Conservation (phyloP, 2,329 filamentous ascomycete genomes). For the Epichloe sylvatica region DNA sequence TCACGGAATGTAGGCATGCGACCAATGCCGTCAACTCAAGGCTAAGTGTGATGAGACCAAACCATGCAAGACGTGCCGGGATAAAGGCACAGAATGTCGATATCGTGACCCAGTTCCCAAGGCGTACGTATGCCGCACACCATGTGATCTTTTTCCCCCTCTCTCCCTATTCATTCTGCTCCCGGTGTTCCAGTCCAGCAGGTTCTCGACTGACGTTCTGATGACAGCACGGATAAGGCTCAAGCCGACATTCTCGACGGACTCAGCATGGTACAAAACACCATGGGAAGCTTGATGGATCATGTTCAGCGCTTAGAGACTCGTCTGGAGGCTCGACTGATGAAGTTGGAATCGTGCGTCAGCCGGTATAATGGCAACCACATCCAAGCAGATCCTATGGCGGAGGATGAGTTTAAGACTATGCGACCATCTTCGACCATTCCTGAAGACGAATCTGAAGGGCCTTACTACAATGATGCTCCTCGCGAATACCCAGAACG, state of each 20-base stretch:
- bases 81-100: constrained; percentile 70
- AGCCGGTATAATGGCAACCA: constrained; percentile 5
- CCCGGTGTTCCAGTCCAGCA: neutral
- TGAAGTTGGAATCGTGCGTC: constrained; percentile 20
- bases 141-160: neutral
- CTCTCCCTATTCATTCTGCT: neutral
- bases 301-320: constrained; percentile 26
- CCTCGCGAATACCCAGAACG: constrained; percentile 17
- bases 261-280: constrained; percentile 28
- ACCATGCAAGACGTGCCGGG: constrained; percentile 74
- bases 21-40: constrained; percentile 74
- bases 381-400: constrained; percentile 16
- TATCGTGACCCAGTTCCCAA: constrained; percentile 86
- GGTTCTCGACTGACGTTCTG: constrained; percentile 6
- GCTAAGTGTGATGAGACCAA: constrained; percentile 83
- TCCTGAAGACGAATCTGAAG: constrained; percentile 4
- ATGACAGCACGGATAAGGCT: constrained; percentile 41
- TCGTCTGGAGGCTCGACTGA: constrained; percentile 24
- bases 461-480: constrained; percentile 11
- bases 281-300: constrained; percentile 22
- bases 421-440: constrained; percentile 11
- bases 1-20: constrained; percentile 54
- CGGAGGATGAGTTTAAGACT: constrained; percentile 18
- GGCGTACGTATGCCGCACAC: constrained; percentile 42
- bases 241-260: constrained; percentile 46